These are phyloP conservation scores for Sabuloglossum arenarium DNA, from an alignment of 495 filamentous ascomycete genomes.

Conservation along the genomic window DNA sequence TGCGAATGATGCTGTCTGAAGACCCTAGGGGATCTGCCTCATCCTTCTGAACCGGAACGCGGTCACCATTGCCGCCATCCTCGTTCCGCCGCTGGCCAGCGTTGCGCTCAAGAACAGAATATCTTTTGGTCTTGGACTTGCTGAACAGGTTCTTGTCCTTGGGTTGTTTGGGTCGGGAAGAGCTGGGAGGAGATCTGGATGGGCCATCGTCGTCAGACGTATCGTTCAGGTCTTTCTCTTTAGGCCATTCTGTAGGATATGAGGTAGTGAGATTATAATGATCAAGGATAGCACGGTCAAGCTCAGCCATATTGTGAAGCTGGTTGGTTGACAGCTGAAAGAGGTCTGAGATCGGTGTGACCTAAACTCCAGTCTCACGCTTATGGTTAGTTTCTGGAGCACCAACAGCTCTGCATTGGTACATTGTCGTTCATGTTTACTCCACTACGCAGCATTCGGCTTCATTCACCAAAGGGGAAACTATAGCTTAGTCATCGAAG, in stretches of 20 bases:
- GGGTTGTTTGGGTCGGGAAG: neutral
- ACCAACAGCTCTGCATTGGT: neutral
- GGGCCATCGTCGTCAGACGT: slow-evolving; percentile 36
- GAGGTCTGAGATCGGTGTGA: neutral
- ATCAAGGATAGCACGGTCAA: slow-evolving; percentile 56
- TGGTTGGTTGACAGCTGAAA: neutral
- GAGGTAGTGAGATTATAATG: slow-evolving; percentile 72
- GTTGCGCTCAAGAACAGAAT: slow-evolving; percentile 60
- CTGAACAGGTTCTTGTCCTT: neutral
- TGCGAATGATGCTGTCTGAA: slow-evolving; percentile 62
- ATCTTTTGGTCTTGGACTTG: slow-evolving; percentile 26
- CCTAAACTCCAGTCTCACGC: neutral
- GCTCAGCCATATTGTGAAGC: slow-evolving; percentile 29
- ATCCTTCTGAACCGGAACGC: slow-evolving; percentile 65
- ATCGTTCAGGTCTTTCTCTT: slow-evolving; percentile 55
- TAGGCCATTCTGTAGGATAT: slow-evolving; percentile 72
- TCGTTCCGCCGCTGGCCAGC: slow-evolving; percentile 46
- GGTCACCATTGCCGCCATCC: slow-evolving; percentile 41
- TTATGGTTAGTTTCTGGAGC: neutral
- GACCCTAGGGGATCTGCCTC: slow-evolving; percentile 78
- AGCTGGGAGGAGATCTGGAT: neutral
- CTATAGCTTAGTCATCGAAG: neutral
- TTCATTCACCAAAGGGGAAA: neutral
- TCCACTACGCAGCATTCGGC: neutral
- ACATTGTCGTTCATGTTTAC: neutral